Evolutionary conservation across 2,329 filamentous ascomycete species (phyloP).

Genomic region (Sporothrix variecibatus): DNA sequence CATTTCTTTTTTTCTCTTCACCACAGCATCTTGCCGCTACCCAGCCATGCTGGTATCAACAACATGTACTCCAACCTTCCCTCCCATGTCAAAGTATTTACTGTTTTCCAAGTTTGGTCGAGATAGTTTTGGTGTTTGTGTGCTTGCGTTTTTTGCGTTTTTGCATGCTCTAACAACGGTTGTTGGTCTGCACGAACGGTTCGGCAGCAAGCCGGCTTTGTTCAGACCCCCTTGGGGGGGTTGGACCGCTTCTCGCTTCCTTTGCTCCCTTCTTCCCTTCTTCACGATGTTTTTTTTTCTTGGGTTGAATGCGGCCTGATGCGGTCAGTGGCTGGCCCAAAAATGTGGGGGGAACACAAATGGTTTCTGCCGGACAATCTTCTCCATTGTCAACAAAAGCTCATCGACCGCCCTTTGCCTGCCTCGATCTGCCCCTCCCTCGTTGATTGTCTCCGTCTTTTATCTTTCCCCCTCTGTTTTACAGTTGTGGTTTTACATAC

Average conservation of each 20-base stretch:
- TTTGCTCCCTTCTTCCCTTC: background rate
- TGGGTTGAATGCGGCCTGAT: conserved; percentile 1
- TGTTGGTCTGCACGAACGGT: background rate
- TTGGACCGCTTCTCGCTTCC: background rate
- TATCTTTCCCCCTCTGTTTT: background rate
- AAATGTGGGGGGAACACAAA: background rate
- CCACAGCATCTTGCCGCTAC: background rate
- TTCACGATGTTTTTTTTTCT: background rate
- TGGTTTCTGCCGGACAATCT: background rate
- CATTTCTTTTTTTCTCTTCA: background rate
- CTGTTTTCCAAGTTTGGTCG: background rate
- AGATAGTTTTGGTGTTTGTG: background rate
- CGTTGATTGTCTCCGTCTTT: background rate
- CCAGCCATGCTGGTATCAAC: conserved; percentile 1
- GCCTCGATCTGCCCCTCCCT: background rate
- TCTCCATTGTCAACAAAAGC: conserved; percentile 2
- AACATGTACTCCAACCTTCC: background rate
- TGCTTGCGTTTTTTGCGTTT: background rate
- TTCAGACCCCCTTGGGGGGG: background rate
- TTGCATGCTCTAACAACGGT: background rate
- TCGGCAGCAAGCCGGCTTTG: background rate
- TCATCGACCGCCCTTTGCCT: background rate
- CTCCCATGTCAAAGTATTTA: background rate
- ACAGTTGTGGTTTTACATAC: background rate
- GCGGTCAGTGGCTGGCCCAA: background rate